phyloP scores from a whole-genome alignment of 495 filamentous ascomycete species.

The Neurospora pannonica region DNA sequence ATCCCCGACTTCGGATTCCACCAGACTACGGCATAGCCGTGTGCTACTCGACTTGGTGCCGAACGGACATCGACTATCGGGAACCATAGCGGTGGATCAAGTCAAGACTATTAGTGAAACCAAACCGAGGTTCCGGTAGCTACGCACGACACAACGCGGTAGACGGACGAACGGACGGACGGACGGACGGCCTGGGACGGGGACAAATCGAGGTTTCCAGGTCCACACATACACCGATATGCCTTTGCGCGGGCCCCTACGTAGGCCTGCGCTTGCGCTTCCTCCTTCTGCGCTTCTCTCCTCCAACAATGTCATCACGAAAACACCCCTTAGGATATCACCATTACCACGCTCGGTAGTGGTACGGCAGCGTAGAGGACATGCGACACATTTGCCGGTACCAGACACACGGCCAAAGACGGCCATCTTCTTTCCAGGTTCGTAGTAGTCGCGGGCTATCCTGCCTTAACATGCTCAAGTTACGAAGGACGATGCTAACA shows the following conservation, averaged over 20 bases:
- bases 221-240: not conserved
- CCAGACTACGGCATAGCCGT: not conserved
- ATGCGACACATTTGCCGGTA: not conserved
- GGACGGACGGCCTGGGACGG: not conserved
- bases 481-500: constrained; percentile 1
- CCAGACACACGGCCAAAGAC: constrained; percentile 46
- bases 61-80: not conserved
- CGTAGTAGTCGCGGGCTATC: constrained; percentile 8
- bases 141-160: not conserved
- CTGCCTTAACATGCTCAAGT: not conserved
- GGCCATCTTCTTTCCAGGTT: constrained; percentile 80
- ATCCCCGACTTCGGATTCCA: not conserved
- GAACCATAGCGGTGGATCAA: not conserved
- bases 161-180: not conserved
- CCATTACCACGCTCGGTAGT: not conserved
- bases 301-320: not conserved
- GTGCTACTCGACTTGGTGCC: not conserved
- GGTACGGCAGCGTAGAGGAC: not conserved
- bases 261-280: not conserved
- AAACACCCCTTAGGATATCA: not conserved
- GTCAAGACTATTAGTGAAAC: not conserved
- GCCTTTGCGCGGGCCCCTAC: not conserved
- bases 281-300: not conserved
- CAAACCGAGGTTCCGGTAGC: not conserved
- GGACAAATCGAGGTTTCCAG: not conserved